Conservation (phyloP, 176 grass and related monocot genomes). For the Carex myosuroides region DNA sequence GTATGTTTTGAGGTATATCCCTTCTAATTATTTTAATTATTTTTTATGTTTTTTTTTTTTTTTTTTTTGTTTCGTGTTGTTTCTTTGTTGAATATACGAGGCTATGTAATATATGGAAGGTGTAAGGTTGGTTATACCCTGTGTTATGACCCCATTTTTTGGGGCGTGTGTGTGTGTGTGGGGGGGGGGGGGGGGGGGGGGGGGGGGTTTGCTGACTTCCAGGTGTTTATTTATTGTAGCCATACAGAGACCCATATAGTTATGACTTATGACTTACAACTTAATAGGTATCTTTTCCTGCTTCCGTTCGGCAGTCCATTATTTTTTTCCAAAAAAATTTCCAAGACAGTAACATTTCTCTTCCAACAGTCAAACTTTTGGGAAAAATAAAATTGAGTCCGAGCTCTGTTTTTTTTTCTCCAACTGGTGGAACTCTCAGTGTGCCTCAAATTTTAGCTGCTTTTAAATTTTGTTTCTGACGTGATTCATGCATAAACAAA, state of each 20-base stretch:
- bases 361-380: too few relatives aligned
- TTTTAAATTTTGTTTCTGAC: too few relatives aligned
- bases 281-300: too few relatives aligned
- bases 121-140: not conserved
- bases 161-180: not conserved
- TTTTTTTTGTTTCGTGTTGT: not conserved
- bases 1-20: conserved; percentile 12
- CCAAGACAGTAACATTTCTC: too few relatives aligned
- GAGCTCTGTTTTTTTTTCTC: too few relatives aligned
- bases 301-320: too few relatives aligned
- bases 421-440: too few relatives aligned
- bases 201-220: not conserved
- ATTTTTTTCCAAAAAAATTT: too few relatives aligned
- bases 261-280: too few relatives aligned
- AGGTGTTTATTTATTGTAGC: conserved; percentile 5
- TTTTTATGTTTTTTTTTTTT: not conserved
- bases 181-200: not conserved
- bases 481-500: too few relatives aligned
- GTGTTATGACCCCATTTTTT: not conserved
- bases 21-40: conserved; percentile 4
- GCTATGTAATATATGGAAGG: conserved; percentile 21
- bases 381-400: too few relatives aligned
- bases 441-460: too few relatives aligned
- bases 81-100: conserved; percentile 3
- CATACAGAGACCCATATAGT: conserved; percentile 7